Evolutionary conservation across 2,329 filamentous ascomycete species (phyloP).

Genomic region (Fusarium dlaminii): DNA sequence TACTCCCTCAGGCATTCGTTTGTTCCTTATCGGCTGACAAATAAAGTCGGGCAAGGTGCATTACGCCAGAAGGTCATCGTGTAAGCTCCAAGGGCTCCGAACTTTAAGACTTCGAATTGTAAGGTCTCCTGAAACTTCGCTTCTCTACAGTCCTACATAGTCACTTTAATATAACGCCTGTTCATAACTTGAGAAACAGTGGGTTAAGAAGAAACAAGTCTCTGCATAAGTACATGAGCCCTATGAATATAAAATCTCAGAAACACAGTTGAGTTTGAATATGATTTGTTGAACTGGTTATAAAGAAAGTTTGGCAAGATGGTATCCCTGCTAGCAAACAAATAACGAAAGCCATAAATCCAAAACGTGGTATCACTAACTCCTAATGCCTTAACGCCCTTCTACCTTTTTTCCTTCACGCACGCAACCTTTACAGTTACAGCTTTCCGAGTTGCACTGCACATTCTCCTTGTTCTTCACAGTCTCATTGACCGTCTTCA

Average conservation of each 20-base stretch:
- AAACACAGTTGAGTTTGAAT: background rate
- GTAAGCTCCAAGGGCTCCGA: too few species aligned
- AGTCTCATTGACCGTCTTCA: background rate
- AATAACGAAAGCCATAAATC: slow-evolving; percentile 6
- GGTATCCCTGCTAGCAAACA: background rate
- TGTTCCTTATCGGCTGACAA: background rate
- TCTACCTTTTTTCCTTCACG: background rate
- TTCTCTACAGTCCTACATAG: too few species aligned
- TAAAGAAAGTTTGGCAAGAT: background rate
- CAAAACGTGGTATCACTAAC: slow-evolving; percentile 36
- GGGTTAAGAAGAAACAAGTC: background rate
- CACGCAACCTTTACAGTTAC: background rate
- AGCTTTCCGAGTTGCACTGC: background rate
- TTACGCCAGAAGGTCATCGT: background rate
- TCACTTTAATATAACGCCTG: background rate
- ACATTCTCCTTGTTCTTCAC: background rate
- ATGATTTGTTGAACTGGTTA: background rate
- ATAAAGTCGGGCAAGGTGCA: background rate
- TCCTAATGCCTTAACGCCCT: slow-evolving; percentile 29
- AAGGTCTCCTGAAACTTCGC: background rate
- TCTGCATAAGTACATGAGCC: background rate
- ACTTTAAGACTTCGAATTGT: background rate
- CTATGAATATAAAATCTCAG: background rate
- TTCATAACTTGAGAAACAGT: background rate
- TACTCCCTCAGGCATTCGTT: background rate